Evolutionary conservation across 2,329 filamentous ascomycete genomes (phyloP), one percentile per base, ranked within the genome.

Genomic region (Colletotrichum sp.): DNA sequence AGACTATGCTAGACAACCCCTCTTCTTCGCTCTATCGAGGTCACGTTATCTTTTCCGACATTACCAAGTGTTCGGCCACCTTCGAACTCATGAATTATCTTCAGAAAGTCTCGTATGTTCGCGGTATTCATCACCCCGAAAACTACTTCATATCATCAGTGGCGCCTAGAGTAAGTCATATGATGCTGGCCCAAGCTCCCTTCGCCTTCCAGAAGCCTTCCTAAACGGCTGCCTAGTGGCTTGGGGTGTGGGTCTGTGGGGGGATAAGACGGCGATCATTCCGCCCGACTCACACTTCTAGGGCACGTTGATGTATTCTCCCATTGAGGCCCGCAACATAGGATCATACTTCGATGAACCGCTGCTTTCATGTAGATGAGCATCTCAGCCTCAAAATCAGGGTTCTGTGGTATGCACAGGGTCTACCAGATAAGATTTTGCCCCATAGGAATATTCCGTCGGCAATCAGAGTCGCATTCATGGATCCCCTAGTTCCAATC

Each of bases 201-300:
- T 57, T 63, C 60, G n/a, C 16, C 26, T 76, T 76, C 74, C 68
- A 67, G 74, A 76, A 76, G 74, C 28, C 70, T 76, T 73, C 74
- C 70, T 16, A 74, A 68, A 60, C 58, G 74, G 64, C 21, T 74
- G 74, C 74, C 70, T 73, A 12, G 28, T 18, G 58, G 58, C 38
- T 64, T 57, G 38, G 48, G 0, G 1, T 4, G 28, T 52, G 67
- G 67, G 68, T 32, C 36, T 36, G 61, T 28, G 68, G 67, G 60
- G 60, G 72, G 65, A 61, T 60, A 18, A 57, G 30, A 28, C 55
- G 67, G 67, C 67, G 65, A 67, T 69, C 67, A 21, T 58, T 60
- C 18, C 43, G 43, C 66, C 66, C 32, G 66, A 60, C 43, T 55
- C 38, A 34, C 18, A 38, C 36, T 38, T 38, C n/a, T 5, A 16